These are phyloP conservation scores for Aristolochia contorta DNA, from an alignment of 164 flowering plant genomes.

Conservation along the genomic window DNA sequence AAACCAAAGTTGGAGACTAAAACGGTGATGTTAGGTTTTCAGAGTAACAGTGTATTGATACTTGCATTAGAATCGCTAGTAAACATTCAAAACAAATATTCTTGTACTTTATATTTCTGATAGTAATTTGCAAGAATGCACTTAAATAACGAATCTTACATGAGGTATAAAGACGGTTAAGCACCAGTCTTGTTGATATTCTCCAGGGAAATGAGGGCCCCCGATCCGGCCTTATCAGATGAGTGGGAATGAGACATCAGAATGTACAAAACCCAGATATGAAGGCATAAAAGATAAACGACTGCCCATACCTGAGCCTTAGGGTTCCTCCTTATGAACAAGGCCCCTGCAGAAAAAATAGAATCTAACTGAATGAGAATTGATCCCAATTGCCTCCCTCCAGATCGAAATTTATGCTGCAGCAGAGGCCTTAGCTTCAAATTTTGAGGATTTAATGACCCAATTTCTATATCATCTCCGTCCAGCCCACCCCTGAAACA, in stretches of 20 bases:
- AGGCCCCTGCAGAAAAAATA: constrained; percentile 54
- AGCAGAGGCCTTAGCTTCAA: constrained; percentile 42
- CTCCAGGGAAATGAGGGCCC: constrained; percentile 72
- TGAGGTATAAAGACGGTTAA: background rate
- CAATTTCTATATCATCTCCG: constrained; percentile 57
- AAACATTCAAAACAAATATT: too few relatives aligned
- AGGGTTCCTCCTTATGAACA: constrained; percentile 60
- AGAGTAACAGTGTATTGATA: too few relatives aligned
- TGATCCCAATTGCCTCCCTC: constrained; percentile 51
- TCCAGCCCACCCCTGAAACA: constrained; percentile 11
- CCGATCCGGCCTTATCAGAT: constrained; percentile 40
- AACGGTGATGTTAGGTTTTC: too few relatives aligned
- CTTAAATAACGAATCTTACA: too few relatives aligned
- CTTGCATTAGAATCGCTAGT: too few relatives aligned
- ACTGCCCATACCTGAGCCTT: constrained; percentile 52
- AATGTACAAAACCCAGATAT: constrained; percentile 82
- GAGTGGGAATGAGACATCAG: constrained; percentile 50
- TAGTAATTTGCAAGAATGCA: too few relatives aligned
- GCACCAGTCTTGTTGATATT: constrained; percentile 43
- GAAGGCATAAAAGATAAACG: constrained; percentile 70
- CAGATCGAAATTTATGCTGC: constrained; percentile 43
- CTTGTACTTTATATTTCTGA: too few relatives aligned
- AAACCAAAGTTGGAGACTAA: too few relatives aligned
- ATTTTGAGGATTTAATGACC: constrained; percentile 32
- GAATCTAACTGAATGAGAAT: constrained; percentile 63